phyloP scores from a whole-genome alignment of 306 rosid genomes.

The Inga oerstediana region DNA sequence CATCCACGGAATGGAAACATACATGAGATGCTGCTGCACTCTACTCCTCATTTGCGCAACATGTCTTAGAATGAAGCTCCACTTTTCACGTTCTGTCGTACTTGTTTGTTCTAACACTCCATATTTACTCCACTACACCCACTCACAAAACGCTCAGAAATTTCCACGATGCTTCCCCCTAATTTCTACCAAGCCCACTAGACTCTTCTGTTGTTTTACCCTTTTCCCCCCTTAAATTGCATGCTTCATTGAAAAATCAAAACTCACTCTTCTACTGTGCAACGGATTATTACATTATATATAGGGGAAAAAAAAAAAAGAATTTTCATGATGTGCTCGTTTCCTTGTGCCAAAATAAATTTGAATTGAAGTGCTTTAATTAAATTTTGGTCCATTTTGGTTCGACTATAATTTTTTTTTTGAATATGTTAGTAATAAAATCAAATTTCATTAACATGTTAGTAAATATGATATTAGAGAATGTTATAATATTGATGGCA shows the following conservation, averaged over 20 bases:
- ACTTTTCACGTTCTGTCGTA: background rate
- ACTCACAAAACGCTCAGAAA: constrained; percentile 25
- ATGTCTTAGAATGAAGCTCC: background rate
- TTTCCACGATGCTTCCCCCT: constrained; percentile 49
- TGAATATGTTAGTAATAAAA: no score
- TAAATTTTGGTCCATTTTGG: no score
- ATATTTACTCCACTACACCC: background rate
- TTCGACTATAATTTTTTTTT: no score
- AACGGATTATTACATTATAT: no score
- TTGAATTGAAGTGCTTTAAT: background rate
- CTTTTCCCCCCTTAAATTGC: background rate
- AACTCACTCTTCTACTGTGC: no score
- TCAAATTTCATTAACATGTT: background rate
- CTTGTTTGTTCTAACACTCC: background rate
- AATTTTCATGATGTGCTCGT: background rate
- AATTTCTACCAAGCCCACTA: background rate
- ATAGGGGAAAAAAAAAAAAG: no score
- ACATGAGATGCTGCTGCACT: background rate
- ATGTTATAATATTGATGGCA: no score
- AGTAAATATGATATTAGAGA: no score
- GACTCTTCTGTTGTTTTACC: background rate
- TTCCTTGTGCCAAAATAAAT: background rate
- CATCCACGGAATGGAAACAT: background rate
- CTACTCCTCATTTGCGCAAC: background rate
- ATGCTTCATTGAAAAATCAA: no score